These are phyloP conservation scores for Alliaria petiolata DNA, from an alignment of 345 rosid genomes.

Conservation along the genomic window DNA sequence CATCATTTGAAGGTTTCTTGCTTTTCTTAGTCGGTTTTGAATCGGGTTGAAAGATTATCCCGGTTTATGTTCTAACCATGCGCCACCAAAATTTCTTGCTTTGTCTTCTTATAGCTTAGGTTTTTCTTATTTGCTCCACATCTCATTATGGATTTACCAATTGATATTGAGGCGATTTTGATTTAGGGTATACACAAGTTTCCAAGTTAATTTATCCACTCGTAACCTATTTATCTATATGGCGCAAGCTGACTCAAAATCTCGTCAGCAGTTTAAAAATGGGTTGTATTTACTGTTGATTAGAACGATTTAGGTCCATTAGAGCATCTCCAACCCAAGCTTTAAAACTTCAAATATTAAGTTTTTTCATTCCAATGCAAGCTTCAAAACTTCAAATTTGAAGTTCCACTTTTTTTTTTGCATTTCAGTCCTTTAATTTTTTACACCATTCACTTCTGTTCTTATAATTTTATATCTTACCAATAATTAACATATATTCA, in stretches of 20 bases:
- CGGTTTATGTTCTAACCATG: not conserved
- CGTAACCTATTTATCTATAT: not conserved
- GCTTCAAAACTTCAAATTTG: too few relatives aligned
- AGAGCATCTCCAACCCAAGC: too few relatives aligned
- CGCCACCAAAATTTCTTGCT: not conserved
- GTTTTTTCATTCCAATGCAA: too few relatives aligned
- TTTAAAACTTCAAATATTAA: too few relatives aligned
- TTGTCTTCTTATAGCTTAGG: not conserved
- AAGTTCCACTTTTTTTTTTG: too few relatives aligned
- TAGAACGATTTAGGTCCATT: too few relatives aligned
- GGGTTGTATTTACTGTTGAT: not conserved
- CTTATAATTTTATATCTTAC: too few relatives aligned
- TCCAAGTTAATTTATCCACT: not conserved
- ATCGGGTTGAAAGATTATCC: not conserved
- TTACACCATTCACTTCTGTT: too few relatives aligned
- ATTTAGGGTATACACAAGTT: constrained; percentile 4
- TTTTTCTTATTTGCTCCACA: not conserved
- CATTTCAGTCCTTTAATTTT: too few relatives aligned
- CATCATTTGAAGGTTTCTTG: constrained; percentile 1
- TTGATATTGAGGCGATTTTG: constrained; percentile 3
- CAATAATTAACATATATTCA: too few relatives aligned
- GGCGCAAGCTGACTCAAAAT: not conserved
- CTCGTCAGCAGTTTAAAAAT: not conserved
- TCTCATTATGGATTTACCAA: constrained; percentile 2
- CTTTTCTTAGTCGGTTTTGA: constrained; percentile 3